Conservation (phyloP, 2,329 filamentous ascomycete species). For the Cercospora sojina region DNA sequence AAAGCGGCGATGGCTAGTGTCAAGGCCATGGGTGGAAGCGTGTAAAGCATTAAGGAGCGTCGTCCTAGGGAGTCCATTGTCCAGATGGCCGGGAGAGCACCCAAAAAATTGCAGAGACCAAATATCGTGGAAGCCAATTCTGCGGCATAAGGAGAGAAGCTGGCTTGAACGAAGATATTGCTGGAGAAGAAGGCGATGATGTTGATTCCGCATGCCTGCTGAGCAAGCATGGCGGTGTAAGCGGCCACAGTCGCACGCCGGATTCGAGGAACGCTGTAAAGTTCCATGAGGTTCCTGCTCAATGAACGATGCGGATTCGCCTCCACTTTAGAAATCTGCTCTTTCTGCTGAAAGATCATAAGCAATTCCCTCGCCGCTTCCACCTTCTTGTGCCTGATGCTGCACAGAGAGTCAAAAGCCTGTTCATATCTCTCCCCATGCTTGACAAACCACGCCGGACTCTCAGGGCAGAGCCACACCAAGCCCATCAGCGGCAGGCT, state of each 20-base stretch:
- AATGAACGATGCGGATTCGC: not conserved
- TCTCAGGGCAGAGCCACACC: not conserved
- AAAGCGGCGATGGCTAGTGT: constrained; percentile 38
- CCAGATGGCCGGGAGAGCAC: not conserved
- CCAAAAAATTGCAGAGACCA: not conserved
- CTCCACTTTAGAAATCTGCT: not conserved
- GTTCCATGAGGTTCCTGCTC: not conserved
- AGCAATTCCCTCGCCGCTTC: not conserved
- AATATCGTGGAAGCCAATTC: not conserved
- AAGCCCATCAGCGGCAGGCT: not conserved
- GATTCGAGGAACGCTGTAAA: constrained; percentile 44
- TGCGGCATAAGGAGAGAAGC: not conserved
- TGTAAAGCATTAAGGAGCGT: constrained; percentile 17
- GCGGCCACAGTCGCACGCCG: constrained; percentile 43
- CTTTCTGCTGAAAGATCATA: not conserved
- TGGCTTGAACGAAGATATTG: constrained; percentile 36
- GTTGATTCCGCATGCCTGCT: constrained; percentile 34
- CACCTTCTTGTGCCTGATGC: not conserved
- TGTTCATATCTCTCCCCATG: not conserved
- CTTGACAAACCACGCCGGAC: not conserved
- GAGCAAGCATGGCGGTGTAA: constrained; percentile 37
- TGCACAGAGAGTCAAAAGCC: not conserved
- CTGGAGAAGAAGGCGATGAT: constrained; percentile 41
- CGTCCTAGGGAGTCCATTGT: not conserved
- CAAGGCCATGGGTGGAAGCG: constrained; percentile 37